Evolutionary conservation across 345 rosid species (phyloP).

Genomic region (Aquilaria sinensis): DNA sequence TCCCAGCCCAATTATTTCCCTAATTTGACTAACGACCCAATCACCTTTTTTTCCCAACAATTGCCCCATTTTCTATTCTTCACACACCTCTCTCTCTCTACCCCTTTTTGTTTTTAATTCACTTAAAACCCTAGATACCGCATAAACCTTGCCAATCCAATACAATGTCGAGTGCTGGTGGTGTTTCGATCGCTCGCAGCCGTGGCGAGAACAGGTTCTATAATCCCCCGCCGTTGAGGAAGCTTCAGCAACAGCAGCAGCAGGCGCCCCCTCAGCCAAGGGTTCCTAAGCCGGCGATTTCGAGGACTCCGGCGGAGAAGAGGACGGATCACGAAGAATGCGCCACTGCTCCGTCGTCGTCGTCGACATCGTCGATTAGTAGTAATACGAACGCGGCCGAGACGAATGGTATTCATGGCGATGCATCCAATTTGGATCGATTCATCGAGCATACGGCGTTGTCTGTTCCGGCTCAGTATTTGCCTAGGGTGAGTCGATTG

Average conservation of each 20-base stretch:
- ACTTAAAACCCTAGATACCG: constrained; percentile 17
- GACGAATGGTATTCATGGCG: not conserved
- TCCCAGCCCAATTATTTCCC: too few relatives aligned
- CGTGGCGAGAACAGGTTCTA: constrained; percentile 46
- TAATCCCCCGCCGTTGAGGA: constrained; percentile 42
- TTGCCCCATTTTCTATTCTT: too few relatives aligned
- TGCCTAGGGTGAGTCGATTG: constrained; percentile 47
- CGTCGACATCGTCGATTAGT: not conserved
- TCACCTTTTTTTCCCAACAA: too few relatives aligned
- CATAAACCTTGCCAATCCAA: not conserved
- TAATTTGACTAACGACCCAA: too few relatives aligned
- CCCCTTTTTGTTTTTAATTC: not conserved
- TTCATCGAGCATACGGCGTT: constrained; percentile 85
- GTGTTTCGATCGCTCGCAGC: constrained; percentile 34
- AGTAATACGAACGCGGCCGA: constrained; percentile 14
- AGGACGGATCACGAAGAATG: constrained; percentile 18
- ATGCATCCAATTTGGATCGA: constrained; percentile 76
- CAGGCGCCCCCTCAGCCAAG: constrained; percentile 21
- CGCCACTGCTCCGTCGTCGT: constrained; percentile 7
- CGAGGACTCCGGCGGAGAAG: constrained; percentile 17
- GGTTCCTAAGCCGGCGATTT: constrained; percentile 12
- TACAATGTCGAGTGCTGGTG: constrained; percentile 43
- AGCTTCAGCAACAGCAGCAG: constrained; percentile 35
- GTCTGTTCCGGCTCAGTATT: constrained; percentile 43
- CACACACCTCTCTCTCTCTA: not conserved